These are phyloP conservation scores for Malus orientalis DNA, from an alignment of 306 rosid species.

Conservation along the genomic window DNA sequence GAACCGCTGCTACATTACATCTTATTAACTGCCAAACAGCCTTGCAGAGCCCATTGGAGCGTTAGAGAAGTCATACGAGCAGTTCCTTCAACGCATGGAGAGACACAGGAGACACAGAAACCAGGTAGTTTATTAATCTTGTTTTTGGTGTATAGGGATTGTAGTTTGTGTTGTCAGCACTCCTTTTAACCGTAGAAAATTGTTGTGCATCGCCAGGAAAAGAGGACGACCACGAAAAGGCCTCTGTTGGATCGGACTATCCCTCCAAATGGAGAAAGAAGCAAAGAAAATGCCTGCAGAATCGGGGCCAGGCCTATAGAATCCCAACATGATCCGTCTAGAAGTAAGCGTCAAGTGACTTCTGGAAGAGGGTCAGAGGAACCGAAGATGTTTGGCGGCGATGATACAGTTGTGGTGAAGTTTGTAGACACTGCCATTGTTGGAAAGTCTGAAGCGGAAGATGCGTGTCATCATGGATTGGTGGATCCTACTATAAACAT, in stretches of 20 bases:
- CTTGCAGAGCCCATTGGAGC: slow-evolving; percentile 81
- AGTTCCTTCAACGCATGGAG: slow-evolving; percentile 68
- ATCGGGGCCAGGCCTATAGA: slow-evolving; percentile 13
- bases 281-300: slow-evolving; percentile 18
- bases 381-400: slow-evolving; percentile 33
- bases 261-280: slow-evolving; percentile 24
- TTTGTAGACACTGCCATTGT: slow-evolving; percentile 73
- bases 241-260: slow-evolving; percentile 23
- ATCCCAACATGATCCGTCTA: slow-evolving; percentile 18
- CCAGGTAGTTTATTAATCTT: slow-evolving; percentile 37
- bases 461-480: slow-evolving; percentile 85
- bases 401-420: slow-evolving; percentile 59
- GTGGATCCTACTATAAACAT: slow-evolving; percentile 92
- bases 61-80: slow-evolving; percentile 72
- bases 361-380: slow-evolving; percentile 19
- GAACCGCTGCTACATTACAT: slow-evolving; percentile 1
- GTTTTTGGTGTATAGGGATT: background rate
- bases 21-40: slow-evolving; percentile 32
- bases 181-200: background rate
- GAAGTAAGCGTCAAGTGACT: slow-evolving; percentile 11
- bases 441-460: slow-evolving; percentile 75
- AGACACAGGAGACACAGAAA: slow-evolving; percentile 43
- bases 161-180: background rate
- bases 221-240: slow-evolving; percentile 34
- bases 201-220: slow-evolving; percentile 34